phyloP scores from a whole-genome alignment of 371 early-diverging fungal species.

The Chytridium lagenaria region DNA sequence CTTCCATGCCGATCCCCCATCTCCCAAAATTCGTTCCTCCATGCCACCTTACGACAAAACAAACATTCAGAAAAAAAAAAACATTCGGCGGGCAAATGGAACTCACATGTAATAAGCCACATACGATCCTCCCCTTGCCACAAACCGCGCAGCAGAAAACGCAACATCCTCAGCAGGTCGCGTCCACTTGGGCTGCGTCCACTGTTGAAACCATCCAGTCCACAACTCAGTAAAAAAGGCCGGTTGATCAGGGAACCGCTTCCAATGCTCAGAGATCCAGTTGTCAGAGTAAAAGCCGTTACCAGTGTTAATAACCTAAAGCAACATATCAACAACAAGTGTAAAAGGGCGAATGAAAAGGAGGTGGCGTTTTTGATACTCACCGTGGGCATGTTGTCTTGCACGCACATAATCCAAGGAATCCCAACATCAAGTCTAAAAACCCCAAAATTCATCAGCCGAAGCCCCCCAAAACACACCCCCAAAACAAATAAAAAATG shows the following conservation, averaged over 20 bases:
- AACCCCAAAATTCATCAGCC: not conserved
- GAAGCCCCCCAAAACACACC: too few species aligned
- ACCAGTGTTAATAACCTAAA: conserved; percentile 48
- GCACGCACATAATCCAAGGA: conserved; percentile 65
- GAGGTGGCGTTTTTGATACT: conserved; percentile 21
- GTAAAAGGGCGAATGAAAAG: not conserved
- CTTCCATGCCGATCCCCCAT: conserved; percentile 45
- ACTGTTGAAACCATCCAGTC: conserved; percentile 63
- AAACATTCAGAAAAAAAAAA: not conserved
- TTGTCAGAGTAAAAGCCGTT: conserved; percentile 61
- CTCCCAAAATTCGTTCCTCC: conserved; percentile 66
- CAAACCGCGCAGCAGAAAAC: conserved; percentile 55
- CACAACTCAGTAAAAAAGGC: conserved; percentile 63
- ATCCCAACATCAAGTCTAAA: conserved; percentile 37
- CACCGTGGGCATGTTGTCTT: conserved; percentile 46
- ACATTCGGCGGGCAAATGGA: not conserved
- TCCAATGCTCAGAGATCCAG: conserved; percentile 42
- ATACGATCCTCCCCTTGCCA: conserved; percentile 60
- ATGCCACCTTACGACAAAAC: conserved; percentile 44
- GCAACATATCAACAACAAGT: not conserved
- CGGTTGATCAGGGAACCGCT: conserved; percentile 46
- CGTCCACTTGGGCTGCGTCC: conserved; percentile 50
- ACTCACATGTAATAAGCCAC: conserved; percentile 60
- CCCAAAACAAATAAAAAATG: not conserved
- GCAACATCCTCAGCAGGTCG: conserved; percentile 61